These are phyloP conservation scores for Lycium barbarum DNA, from an alignment of 257 asterid species.

Conservation along the genomic window DNA sequence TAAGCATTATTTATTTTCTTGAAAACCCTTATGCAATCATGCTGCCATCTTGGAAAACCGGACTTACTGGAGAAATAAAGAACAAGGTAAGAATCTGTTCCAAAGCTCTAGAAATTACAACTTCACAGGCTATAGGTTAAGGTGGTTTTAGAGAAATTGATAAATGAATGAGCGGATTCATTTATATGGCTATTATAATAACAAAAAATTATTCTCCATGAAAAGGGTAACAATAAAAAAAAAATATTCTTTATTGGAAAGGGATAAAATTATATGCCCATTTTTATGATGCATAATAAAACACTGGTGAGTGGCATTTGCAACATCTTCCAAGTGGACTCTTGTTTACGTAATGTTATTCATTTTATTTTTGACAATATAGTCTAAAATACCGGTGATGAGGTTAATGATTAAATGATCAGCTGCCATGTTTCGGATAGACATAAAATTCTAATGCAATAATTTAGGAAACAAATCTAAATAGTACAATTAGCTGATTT, in stretches of 20 bases:
- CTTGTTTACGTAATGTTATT: background rate
- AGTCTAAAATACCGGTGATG: background rate
- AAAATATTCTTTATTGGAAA: too few relatives aligned
- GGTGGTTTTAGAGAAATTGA: background rate
- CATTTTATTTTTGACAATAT: background rate
- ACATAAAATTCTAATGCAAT: conserved; percentile 25
- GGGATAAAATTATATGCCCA: background rate
- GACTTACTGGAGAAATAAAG: background rate
- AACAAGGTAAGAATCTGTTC: background rate
- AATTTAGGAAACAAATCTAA: conserved; percentile 25
- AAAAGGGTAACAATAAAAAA: background rate
- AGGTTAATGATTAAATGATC: background rate
- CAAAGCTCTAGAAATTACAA: background rate
- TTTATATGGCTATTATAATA: too few relatives aligned
- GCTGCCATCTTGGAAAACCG: background rate
- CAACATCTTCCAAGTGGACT: conserved; percentile 12
- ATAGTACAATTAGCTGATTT: conserved; percentile 23
- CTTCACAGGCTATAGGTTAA: background rate
- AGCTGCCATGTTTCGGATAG: conserved; percentile 15
- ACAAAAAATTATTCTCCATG: background rate
- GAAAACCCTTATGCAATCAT: background rate
- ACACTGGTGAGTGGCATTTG: background rate
- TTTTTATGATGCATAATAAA: background rate
- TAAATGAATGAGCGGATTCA: background rate
- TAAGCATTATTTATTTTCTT: background rate